Evolutionary conservation across 2,329 filamentous ascomycete species (phyloP).

Genomic region (Curvularia sp.): DNA sequence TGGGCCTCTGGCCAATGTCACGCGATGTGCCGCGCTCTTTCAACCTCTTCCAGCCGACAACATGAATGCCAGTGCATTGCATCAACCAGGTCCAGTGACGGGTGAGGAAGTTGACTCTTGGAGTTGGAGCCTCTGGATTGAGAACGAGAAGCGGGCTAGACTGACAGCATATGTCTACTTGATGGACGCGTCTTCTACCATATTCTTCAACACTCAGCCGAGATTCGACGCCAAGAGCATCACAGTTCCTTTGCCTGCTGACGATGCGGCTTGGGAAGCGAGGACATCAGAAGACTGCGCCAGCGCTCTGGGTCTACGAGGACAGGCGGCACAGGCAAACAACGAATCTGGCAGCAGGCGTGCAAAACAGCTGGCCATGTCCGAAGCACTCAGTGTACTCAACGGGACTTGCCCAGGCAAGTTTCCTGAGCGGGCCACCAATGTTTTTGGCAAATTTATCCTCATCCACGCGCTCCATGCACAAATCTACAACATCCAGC

Average conservation of each 20-base stretch:
- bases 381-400: conserved; percentile 67
- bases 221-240: conserved; percentile 71
- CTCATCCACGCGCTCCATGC: conserved; percentile 73
- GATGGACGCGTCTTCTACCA: conserved; percentile 68
- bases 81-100: conserved; percentile 59
- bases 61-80: conserved; percentile 65
- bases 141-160: conserved; percentile 73
- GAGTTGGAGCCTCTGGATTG: conserved; percentile 72
- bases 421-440: conserved; percentile 71
- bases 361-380: conserved; percentile 69
- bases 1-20: conserved; percentile 63
- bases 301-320: conserved; percentile 69
- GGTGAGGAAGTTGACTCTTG: conserved; percentile 61
- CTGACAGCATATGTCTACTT: conserved; percentile 71
- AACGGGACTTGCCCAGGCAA: conserved; percentile 65
- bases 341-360: conserved; percentile 70
- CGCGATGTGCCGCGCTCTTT: conserved; percentile 65
- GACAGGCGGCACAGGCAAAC: conserved; percentile 61
- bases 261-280: conserved; percentile 79
- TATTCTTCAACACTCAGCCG: conserved; percentile 74
- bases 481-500: conserved; percentile 64
- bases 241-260: conserved; percentile 71
- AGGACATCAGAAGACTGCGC: conserved; percentile 66
- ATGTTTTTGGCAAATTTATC: conserved; percentile 75
- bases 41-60: conserved; percentile 59